Conservation (phyloP, 257 asterid species). For the Solanum clarkiae region DNA sequence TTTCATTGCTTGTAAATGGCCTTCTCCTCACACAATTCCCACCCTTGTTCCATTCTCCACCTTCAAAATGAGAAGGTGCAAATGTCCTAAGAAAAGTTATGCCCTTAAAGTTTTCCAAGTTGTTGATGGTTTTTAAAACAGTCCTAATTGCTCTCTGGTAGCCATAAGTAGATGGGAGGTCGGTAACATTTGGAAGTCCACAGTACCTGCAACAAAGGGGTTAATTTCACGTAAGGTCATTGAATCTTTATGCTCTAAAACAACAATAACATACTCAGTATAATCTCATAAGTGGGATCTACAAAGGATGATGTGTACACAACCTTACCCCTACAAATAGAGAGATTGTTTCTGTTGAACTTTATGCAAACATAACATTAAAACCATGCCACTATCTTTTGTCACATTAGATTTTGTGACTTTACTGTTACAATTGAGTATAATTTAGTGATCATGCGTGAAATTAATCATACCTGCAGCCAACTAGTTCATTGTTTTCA, state of each 20-base stretch:
- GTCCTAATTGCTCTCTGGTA: slow-evolving; percentile 4
- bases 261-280: no score
- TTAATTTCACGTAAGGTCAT: neutral
- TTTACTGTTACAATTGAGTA: neutral
- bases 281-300: no score
- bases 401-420: neutral
- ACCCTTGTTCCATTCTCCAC: slow-evolving; percentile 8
- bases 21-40: slow-evolving; percentile 9
- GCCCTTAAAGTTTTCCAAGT: slow-evolving; percentile 2
- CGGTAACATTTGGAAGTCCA: slow-evolving; percentile 2
- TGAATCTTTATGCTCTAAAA: neutral
- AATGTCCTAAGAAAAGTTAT: slow-evolving; percentile 5
- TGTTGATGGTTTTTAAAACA: slow-evolving; percentile 1
- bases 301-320: no score
- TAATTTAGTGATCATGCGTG: neutral
- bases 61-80: slow-evolving; percentile 12
- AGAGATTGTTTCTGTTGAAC: neutral
- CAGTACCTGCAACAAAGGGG: neutral
- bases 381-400: neutral
- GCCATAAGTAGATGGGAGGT: neutral
- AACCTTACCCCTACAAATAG: no score
- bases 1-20: slow-evolving; percentile 12
- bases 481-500: neutral
- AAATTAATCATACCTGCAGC: neutral
- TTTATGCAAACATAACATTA: neutral